Conservation (phyloP, 176 grass and related monocot species). For the Juncus effusus region DNA sequence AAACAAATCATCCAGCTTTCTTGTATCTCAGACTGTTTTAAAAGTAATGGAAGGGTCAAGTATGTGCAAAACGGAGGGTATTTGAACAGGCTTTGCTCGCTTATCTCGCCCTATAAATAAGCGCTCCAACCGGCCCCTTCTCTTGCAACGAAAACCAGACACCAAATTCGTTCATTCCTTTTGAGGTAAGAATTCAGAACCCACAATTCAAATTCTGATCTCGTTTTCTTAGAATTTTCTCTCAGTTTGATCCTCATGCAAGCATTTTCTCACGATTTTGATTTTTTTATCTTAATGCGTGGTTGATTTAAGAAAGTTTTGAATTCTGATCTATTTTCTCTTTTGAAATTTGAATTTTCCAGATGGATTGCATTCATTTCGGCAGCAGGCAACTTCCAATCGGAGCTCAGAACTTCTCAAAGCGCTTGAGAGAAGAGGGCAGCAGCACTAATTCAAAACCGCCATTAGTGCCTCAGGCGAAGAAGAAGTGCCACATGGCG, state of each 20-base stretch:
- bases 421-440: slow-evolving; percentile 33
- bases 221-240: background rate
- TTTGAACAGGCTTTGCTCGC: too few relatives aligned
- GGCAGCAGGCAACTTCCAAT: background rate
- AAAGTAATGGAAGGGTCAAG: too few relatives aligned
- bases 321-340: background rate
- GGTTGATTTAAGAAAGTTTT: too few relatives aligned
- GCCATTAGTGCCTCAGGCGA: background rate
- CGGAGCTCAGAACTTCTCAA: background rate
- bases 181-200: background rate
- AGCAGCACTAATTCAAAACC: background rate
- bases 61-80: too few relatives aligned
- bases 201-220: background rate
- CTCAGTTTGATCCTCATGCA: slow-evolving; percentile 9
- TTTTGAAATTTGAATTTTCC: slow-evolving; percentile 22
- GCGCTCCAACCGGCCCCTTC: background rate
- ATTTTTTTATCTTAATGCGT: background rate
- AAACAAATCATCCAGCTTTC: too few relatives aligned
- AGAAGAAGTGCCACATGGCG: background rate
- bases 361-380: slow-evolving; percentile 5
- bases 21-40: too few relatives aligned
- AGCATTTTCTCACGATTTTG: background rate
- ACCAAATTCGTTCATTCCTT: slow-evolving; percentile 1
- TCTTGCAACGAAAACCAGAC: background rate
- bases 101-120: too few relatives aligned